Conservation (phyloP, 2,329 filamentous ascomycete genomes). For the Epichloe uncinata region DNA sequence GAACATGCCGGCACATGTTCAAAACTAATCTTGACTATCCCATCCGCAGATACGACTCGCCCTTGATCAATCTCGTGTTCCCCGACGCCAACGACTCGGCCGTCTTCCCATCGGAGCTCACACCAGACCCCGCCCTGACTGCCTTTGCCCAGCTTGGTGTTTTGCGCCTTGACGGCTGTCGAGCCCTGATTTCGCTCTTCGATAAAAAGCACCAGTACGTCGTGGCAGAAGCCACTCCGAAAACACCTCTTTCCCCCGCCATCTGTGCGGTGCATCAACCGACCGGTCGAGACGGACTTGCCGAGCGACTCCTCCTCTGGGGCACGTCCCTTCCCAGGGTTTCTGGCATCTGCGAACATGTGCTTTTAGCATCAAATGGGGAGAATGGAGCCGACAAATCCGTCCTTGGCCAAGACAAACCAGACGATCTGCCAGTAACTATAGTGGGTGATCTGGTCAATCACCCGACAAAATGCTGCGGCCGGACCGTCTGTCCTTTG, state of each 20-base stretch:
- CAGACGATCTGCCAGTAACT: conserved; percentile 16
- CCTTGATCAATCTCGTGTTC: conserved; percentile 3
- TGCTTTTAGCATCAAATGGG: conserved; percentile 7
- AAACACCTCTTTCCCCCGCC: conserved; percentile 20
- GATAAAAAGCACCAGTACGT: conserved; percentile 34
- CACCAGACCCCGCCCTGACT: conserved; percentile 28
- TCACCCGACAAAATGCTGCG: conserved; percentile 16
- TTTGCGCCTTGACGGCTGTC: conserved; percentile 25
- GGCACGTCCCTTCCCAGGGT: conserved; percentile 19
- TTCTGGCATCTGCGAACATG: conserved; percentile 17
- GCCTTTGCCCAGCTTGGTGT: conserved; percentile 36
- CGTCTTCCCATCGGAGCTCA: conserved; percentile 1
- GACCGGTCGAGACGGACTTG: conserved; percentile 1
- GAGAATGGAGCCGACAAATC: not conserved
- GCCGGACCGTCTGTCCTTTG: conserved; percentile 12
- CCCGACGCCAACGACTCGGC: not conserved
- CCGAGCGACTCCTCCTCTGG: conserved; percentile 15
- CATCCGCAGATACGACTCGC: conserved; percentile 3
- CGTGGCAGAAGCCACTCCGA: conserved; percentile 35
- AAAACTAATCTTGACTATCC: not conserved
- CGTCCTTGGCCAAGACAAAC: not conserved
- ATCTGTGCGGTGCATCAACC: conserved; percentile 3
- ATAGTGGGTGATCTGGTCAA: conserved; percentile 21
- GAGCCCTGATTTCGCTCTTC: conserved; percentile 37
- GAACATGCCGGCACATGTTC: not conserved